Evolutionary conservation across 1,284 basidiomycete genomes (phyloP).

Genomic region (Ustilago esculenta): DNA sequence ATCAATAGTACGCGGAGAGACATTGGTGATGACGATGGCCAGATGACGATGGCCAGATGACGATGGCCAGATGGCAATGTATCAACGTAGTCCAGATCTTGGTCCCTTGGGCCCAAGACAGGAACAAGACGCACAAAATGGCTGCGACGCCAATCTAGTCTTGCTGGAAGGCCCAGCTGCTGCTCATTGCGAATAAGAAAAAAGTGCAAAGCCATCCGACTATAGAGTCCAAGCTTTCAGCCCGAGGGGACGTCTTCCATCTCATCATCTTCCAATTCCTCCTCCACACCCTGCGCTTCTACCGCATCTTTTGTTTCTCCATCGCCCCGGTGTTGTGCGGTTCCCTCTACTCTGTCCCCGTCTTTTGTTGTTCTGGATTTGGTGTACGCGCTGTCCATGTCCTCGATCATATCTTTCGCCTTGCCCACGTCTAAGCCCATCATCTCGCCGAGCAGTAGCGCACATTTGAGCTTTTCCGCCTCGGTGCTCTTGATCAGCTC

Average conservation of each 20-base stretch:
- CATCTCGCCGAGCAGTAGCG: constrained; percentile 18
- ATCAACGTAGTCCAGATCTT: too few relatives aligned
- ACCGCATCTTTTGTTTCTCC: background rate
- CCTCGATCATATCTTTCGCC: constrained; percentile 15
- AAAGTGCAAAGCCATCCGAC: background rate
- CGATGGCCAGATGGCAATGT: too few relatives aligned
- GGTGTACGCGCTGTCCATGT: constrained; percentile 15
- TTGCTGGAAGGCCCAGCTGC: too few relatives aligned
- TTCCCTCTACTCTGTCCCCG: too few relatives aligned
- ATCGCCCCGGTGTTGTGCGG: too few relatives aligned
- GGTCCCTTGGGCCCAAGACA: too few relatives aligned
- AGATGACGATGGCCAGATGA: too few relatives aligned
- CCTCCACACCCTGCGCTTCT: constrained; percentile 12
- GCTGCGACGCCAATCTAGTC: too few relatives aligned
- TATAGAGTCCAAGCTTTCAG: constrained; percentile 1
- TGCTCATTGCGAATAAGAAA: background rate
- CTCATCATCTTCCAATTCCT: constrained; percentile 18
- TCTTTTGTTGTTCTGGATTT: background rate
- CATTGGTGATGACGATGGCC: too few relatives aligned
- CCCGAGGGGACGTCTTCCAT: constrained; percentile 37
- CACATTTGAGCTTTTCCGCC: constrained; percentile 32
- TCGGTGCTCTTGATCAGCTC: constrained; percentile 45
- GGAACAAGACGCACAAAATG: too few relatives aligned
- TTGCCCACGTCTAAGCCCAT: constrained; percentile 13
- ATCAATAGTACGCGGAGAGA: too few relatives aligned